Percentiles rank a stretch among this genome's conserved stretches.
phyloP scores from a whole-genome alignment of 352 stramenopile species.

The Phytophthora hybrid region DNA sequence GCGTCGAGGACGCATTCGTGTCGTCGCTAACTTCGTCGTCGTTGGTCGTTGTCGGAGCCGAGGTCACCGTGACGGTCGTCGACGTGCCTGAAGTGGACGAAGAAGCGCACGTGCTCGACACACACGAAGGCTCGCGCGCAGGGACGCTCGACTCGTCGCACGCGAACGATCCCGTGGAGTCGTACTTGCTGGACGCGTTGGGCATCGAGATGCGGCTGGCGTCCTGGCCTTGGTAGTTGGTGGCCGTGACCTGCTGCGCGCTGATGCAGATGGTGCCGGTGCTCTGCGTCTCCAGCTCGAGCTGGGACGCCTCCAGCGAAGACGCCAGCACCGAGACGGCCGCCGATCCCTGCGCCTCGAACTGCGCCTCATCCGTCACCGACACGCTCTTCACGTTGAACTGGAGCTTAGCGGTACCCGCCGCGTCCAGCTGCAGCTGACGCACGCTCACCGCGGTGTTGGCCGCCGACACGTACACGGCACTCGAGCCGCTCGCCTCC shows the following conservation, averaged over 20 bases:
- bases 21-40: slow-evolving; percentile 32
- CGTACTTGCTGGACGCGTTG: slow-evolving; percentile 41
- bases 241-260: slow-evolving; percentile 25
- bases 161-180: slow-evolving; percentile 27
- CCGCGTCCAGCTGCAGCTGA: slow-evolving; percentile 31
- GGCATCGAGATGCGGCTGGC: slow-evolving; percentile 46
- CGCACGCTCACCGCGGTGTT: slow-evolving; percentile 28
- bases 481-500: slow-evolving; percentile 37
- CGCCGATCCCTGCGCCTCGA: slow-evolving; percentile 29
- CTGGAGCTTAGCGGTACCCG: slow-evolving; percentile 29
- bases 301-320: slow-evolving; percentile 24
- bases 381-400: slow-evolving; percentile 38
- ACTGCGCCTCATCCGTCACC: slow-evolving; percentile 17
- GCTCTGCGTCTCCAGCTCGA: slow-evolving; percentile 36
- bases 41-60: slow-evolving; percentile 22
- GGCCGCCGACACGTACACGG: slow-evolving; percentile 38
- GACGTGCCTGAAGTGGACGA: slow-evolving; percentile 15
- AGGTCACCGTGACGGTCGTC: slow-evolving; percentile 19
- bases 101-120: slow-evolving; percentile 25
- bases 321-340: slow-evolving; percentile 31
- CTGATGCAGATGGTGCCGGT: slow-evolving; percentile 39
- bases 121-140: slow-evolving; percentile 30
- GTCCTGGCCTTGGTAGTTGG: slow-evolving; percentile 30
- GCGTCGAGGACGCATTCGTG: slow-evolving; percentile 22
- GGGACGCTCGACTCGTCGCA: slow-evolving; percentile 36